Conservation (phyloP, 352 stramenopile species). For the Phytophthora tubulina region DNA sequence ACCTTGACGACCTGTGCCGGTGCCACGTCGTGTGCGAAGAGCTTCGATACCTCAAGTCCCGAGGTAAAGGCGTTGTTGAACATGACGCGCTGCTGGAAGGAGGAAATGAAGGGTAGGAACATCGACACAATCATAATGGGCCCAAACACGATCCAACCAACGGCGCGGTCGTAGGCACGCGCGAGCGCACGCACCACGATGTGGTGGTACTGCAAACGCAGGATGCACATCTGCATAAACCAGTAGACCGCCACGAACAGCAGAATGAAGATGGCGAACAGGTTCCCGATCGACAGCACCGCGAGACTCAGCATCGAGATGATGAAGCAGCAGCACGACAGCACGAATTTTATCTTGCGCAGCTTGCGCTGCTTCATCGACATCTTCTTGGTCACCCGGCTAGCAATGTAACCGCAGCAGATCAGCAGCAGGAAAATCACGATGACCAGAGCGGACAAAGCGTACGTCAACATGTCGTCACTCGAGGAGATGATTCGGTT, state of each 20-base stretch:
- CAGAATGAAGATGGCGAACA: constrained; percentile 80
- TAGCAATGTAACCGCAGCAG: constrained; percentile 87
- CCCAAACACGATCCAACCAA: constrained; percentile 91
- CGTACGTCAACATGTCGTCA: constrained; percentile 70
- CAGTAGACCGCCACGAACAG: constrained; percentile 83
- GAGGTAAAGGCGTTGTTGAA: constrained; percentile 93
- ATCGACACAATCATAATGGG: constrained; percentile 91
- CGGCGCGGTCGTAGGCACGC: constrained; percentile 75
- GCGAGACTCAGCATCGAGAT: constrained; percentile 77
- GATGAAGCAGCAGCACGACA: constrained; percentile 75
- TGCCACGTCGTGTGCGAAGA: constrained; percentile 88
- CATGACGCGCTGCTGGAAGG: constrained; percentile 92
- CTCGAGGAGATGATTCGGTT: constrained; percentile 63
- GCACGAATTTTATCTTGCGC: constrained; percentile 90
- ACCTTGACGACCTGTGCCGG: constrained; percentile 86
- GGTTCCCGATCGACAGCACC: constrained; percentile 72
- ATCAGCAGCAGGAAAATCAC: constrained; percentile 79
- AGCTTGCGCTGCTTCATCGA: constrained; percentile 92
- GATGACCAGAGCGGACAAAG: constrained; percentile 69
- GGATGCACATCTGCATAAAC: constrained; percentile 87
- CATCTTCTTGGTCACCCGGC: constrained; percentile 91
- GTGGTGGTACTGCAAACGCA: constrained; percentile 86
- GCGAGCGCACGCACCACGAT: constrained; percentile 84
- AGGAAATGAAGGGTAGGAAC: constrained; percentile 90
- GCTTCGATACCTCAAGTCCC: constrained; percentile 89